Base-by-base conservation (phyloP, 768 basidiomycete genomes). In the Hypholoma fasciculare region DNA sequence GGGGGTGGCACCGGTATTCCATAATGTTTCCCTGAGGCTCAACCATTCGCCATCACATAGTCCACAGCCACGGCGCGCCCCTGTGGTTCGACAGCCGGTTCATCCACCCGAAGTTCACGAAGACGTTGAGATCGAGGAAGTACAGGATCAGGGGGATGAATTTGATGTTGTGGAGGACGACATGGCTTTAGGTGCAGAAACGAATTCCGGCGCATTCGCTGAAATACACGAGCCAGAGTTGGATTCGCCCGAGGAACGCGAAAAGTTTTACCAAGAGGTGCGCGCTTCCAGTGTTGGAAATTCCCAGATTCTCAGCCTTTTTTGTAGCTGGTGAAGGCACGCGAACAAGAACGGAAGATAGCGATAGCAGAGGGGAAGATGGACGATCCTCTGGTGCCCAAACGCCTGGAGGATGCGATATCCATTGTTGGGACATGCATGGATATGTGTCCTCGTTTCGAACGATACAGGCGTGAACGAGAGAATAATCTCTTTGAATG, bases 361-460 rank as follows among this genome's bases (percentile, higher is more conserved):
- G 89, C 89, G 14, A 94, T 97, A 54, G 80, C 86, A 0, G 84
- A 88, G 37, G 93, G 94, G 6, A 87, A 90, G 67, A 94, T 97
- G 84, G 90, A 92, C 61, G 93, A 94, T 67, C 95, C 94, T 0
- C 67, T 82, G 42, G 87, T 88, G 9, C 86, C 89, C 2, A 89
- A 89, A 67, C 81, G 88, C 13, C 80, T 97, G 2, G 92, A 92
- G 63, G 88, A 96, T 62, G 95, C 96, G 16, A 94, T 96, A 55
- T 89, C 88, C n/a, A 88, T 98, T 69, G 84, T 92, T 13, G 96
- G 96, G 20, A 96, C 94, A 1, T 98, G 96, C 67, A 74, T 80
- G 76, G 89, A 92, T 59, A 97, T 98, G 94, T 98, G 96, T 69
- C 95, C 96, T 2, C 85, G 90, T 42, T 97, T 93, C 67, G 96